A percentile compares a stretch with the other conserved stretches of the same genome.
Evolutionary conservation across 805 yeast genomes (phyloP).

Genomic region (Kodamaea kaohsiungensis): DNA sequence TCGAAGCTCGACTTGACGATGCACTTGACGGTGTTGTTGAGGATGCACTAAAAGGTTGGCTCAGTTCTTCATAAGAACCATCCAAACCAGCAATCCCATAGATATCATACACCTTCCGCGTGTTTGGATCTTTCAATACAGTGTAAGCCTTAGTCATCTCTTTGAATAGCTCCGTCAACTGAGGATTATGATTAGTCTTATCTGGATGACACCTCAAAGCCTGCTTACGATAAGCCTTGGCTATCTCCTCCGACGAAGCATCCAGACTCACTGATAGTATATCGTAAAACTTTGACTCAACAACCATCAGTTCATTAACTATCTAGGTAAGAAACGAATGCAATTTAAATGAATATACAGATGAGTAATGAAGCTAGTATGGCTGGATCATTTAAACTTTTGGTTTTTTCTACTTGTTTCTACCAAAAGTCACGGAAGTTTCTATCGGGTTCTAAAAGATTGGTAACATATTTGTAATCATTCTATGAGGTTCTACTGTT

Average conservation of each 20-base stretch:
- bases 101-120: conserved; percentile 51
- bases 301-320: conserved; percentile 6
- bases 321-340: not conserved
- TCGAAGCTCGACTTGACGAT: conserved; percentile 5
- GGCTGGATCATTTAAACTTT: not conserved
- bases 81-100: conserved; percentile 50
- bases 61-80: conserved; percentile 19
- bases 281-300: conserved; percentile 35
- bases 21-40: not conserved
- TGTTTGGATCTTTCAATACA: conserved; percentile 48
- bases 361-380: not conserved
- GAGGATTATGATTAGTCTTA: conserved; percentile 51
- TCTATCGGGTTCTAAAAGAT: conserved; percentile 18
- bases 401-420: conserved; percentile 5
- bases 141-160: conserved; percentile 69
- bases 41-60: not conserved
- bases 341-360: not conserved
- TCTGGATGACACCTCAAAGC: conserved; percentile 67
- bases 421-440: conserved; percentile 10
- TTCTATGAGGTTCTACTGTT: not conserved
- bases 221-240: conserved; percentile 34
- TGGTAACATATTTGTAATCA: not conserved
- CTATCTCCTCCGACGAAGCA: conserved; percentile 39
- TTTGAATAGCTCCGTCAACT: conserved; percentile 56
- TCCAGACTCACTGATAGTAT: conserved; percentile 30